A percentile compares a stretch with the other conserved stretches of the same genome.
Conservation (phyloP, 805 yeast species). For the Lipomyces oligophaga region DNA sequence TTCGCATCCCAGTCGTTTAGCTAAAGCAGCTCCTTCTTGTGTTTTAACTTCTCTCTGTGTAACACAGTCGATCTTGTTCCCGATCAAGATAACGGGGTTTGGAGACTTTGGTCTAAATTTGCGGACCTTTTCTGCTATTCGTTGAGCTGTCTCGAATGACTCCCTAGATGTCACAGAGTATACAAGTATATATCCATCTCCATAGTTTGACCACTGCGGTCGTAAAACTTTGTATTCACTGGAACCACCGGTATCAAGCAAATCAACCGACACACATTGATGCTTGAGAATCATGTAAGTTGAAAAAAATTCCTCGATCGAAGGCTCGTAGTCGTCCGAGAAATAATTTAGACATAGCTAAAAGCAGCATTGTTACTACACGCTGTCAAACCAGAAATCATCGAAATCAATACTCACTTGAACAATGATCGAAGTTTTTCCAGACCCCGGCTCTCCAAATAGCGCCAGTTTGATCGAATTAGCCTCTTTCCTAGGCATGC, state of each 20-base stretch:
- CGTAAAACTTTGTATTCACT: conserved; percentile 97
- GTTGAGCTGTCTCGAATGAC: conserved; percentile 66
- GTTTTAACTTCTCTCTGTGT: conserved; percentile 59
- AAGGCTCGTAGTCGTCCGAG: conserved; percentile 90
- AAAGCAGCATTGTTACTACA: too few relatives aligned
- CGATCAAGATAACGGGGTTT: conserved; percentile 91
- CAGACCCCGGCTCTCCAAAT: conserved; percentile 96
- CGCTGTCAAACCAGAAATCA: background rate
- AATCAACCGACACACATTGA: conserved; percentile 78
- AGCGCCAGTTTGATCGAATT: conserved; percentile 58
- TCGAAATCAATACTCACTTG: conserved; percentile 25
- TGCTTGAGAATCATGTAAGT: conserved; percentile 87
- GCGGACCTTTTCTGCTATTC: conserved; percentile 76
- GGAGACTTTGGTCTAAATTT: conserved; percentile 63
- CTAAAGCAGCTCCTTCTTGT: conserved; percentile 55
- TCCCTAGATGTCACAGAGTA: conserved; percentile 76
- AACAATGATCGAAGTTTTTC: conserved; percentile 80
- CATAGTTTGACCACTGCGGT: conserved; percentile 64
- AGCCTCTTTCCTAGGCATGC: conserved; percentile 13
- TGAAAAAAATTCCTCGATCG: conserved; percentile 92
- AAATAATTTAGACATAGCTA: conserved; percentile 27
- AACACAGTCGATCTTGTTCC: conserved; percentile 83
- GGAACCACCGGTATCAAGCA: conserved; percentile 88
- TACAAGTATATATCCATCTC: conserved; percentile 84
- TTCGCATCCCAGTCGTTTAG: conserved; percentile 81